Evolutionary conservation across 345 rosid species (phyloP).

Genomic region (Anastatica hierochuntica): DNA sequence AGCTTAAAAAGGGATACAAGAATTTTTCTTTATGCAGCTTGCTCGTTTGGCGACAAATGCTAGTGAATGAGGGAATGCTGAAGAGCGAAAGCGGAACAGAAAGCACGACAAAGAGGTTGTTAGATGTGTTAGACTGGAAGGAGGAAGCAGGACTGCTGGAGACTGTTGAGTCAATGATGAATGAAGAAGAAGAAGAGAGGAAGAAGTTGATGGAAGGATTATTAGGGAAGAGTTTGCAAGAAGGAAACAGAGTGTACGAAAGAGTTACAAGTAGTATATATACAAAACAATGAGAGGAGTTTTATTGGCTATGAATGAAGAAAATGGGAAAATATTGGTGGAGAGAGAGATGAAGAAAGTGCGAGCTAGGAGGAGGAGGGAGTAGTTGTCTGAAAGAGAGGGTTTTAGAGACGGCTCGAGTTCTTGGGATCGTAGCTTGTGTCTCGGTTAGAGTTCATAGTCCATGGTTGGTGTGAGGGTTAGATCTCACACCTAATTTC

Average conservation of each 20-base stretch:
- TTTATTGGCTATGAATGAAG: slow-evolving; percentile 50
- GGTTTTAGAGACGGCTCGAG: slow-evolving; percentile 54
- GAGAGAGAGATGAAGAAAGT: slow-evolving; percentile 40
- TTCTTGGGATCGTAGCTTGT: slow-evolving; percentile 47
- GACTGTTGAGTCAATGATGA: slow-evolving; percentile 43
- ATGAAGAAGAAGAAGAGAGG: slow-evolving; percentile 29
- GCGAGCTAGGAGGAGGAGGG: too few species aligned
- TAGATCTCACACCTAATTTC: too few species aligned
- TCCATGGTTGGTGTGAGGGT: slow-evolving; percentile 71
- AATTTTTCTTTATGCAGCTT: slow-evolving; percentile 41
- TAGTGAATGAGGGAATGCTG: slow-evolving; percentile 43
- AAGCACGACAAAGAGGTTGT: slow-evolving; percentile 33
- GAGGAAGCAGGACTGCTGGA: slow-evolving; percentile 48
- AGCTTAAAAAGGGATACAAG: background rate
- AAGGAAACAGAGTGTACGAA: slow-evolving; percentile 63
- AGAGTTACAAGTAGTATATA: slow-evolving; percentile 59
- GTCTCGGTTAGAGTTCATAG: slow-evolving; percentile 57
- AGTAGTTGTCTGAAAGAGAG: slow-evolving; percentile 36
- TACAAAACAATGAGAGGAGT: slow-evolving; percentile 58
- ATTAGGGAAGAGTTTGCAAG: slow-evolving; percentile 66
- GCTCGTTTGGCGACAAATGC: slow-evolving; percentile 68
- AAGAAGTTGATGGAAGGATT: slow-evolving; percentile 55
- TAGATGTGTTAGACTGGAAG: slow-evolving; percentile 38
- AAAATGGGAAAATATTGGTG: slow-evolving; percentile 41
- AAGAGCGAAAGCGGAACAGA: slow-evolving; percentile 47